These are phyloP conservation scores for Funneliformis geosporum DNA, from an alignment of 192 early-diverging fungal genomes.

Conservation along the genomic window DNA sequence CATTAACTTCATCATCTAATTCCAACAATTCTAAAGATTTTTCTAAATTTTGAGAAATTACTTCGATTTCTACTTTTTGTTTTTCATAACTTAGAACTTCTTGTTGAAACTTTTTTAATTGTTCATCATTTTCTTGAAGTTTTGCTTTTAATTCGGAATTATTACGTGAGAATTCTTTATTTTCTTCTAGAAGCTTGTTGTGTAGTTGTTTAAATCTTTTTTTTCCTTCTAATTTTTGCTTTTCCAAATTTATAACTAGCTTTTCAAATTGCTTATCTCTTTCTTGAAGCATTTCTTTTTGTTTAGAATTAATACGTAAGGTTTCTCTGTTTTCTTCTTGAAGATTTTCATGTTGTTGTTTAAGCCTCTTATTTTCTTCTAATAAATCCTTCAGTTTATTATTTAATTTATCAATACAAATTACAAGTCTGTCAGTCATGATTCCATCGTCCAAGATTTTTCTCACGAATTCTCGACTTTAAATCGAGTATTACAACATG, in stretches of 20 bases:
- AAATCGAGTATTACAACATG: too few relatives aligned
- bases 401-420: background rate
- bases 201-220: background rate
- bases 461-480: too few relatives aligned
- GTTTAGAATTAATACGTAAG: too few relatives aligned
- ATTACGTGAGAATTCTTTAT: too few relatives aligned
- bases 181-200: too few relatives aligned
- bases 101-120: background rate
- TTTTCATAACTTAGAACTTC: too few relatives aligned
- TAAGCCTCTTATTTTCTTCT: background rate
- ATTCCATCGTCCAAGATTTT: too few relatives aligned
- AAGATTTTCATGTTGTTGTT: background rate
- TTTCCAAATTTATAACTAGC: too few relatives aligned
- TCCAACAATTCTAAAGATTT: too few relatives aligned
- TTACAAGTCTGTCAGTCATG: too few relatives aligned
- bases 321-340: background rate
- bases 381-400: background rate
- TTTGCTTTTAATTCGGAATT: background rate
- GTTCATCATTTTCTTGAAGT: background rate
- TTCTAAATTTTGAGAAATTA: too few relatives aligned
- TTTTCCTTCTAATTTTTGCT: background rate
- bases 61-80: too few relatives aligned
- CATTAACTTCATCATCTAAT: background rate
- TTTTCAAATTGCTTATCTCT: background rate
- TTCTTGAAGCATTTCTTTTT: background rate